These are phyloP conservation scores for Endoconidiophora laricicola DNA, from an alignment of 2,329 filamentous ascomycete genomes.

Conservation along the genomic window DNA sequence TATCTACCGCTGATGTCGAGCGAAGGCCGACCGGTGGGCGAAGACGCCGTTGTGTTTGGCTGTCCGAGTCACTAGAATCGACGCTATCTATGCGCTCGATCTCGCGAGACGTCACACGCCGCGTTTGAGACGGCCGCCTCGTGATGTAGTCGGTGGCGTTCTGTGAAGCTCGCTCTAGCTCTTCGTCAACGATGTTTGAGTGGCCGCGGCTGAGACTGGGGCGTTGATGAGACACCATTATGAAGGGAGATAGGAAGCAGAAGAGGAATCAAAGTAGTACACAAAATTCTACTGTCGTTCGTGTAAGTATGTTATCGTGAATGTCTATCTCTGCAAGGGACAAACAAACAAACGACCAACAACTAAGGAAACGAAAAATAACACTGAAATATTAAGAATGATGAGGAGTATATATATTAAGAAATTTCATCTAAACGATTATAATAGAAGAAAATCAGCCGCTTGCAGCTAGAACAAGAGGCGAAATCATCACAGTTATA, in stretches of 20 bases:
- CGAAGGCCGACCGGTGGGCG: conserved; percentile 24
- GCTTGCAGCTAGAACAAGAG: too few relatives aligned
- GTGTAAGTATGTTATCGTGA: too few relatives aligned
- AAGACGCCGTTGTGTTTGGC: conserved; percentile 19
- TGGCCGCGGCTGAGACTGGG: neutral
- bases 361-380: too few relatives aligned
- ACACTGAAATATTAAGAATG: too few relatives aligned
- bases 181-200: conserved; percentile 16
- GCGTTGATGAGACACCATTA: neutral
- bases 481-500: too few relatives aligned
- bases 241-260: neutral
- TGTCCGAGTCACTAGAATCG: conserved; percentile 22
- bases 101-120: conserved; percentile 29
- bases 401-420: too few relatives aligned
- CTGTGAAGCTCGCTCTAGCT: conserved; percentile 1
- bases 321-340: too few relatives aligned
- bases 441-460: too few relatives aligned
- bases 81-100: conserved; percentile 43
- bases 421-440: too few relatives aligned
- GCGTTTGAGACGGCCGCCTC: conserved; percentile 17
- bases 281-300: too few relatives aligned
- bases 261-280: too few relatives aligned
- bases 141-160: conserved; percentile 18
- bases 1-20: conserved; percentile 15
- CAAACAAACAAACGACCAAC: too few relatives aligned